These are phyloP conservation scores for Glomus cerebriforme DNA, from an alignment of 192 early-diverging fungal genomes.

Conservation along the genomic window DNA sequence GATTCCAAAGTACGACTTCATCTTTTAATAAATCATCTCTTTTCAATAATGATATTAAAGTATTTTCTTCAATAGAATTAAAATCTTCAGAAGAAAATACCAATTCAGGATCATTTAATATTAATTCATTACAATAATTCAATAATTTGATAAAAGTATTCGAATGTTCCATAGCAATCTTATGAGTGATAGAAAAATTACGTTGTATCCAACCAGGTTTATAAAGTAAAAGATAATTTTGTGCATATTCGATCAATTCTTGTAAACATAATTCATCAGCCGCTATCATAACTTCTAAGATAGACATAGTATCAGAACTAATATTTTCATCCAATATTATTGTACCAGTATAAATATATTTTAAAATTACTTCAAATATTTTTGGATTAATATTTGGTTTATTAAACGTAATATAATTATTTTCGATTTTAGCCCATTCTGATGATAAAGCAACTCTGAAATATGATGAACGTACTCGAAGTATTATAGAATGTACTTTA, in stretches of 20 bases:
- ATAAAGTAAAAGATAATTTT: constrained; percentile 8
- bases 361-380: constrained; percentile 28
- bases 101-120: constrained; percentile 3
- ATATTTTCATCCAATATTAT: not conserved
- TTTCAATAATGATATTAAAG: not conserved
- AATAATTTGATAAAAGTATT: not conserved
- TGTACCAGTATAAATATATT: constrained; percentile 20
- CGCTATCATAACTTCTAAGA: constrained; percentile 4
- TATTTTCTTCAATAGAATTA: constrained; percentile 3
- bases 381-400: constrained; percentile 25
- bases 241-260: constrained; percentile 12
- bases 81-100: constrained; percentile 12
- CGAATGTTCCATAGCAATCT: not conserved
- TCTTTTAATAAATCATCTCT: constrained; percentile 23
- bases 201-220: constrained; percentile 19
- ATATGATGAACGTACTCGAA: constrained; percentile 17
- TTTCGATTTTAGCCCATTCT: constrained; percentile 19
- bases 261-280: constrained; percentile 25
- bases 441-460: constrained; percentile 19
- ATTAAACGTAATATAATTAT: constrained; percentile 21
- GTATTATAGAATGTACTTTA: constrained; percentile 19
- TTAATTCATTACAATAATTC: constrained; percentile 20
- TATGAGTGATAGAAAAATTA: constrained; percentile 4
- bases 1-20: constrained; percentile 8
- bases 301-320: not conserved